A percentile compares a stretch with the other conserved stretches of the same genome.
Evolutionary conservation across 2,329 filamentous ascomycete species (phyloP).

Genomic region (Colletotrichum caudatum): DNA sequence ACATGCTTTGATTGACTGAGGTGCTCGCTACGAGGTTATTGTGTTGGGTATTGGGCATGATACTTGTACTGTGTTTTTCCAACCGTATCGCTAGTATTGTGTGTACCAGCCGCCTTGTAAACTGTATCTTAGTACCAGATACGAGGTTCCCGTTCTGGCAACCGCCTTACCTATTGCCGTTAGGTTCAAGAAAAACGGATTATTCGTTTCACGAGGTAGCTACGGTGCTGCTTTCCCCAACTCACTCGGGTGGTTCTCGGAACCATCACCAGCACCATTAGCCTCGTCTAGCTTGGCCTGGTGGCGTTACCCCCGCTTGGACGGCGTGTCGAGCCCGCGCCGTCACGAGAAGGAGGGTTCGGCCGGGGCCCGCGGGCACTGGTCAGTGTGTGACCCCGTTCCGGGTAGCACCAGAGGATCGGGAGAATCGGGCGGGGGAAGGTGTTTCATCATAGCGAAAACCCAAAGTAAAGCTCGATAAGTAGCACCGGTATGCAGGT

Average conservation of each 20-base stretch:
- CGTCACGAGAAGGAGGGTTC: background rate
- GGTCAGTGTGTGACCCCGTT: background rate
- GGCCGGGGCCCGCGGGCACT: background rate
- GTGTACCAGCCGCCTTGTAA: too few relatives aligned
- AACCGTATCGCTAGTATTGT: too few relatives aligned
- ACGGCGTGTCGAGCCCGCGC: background rate
- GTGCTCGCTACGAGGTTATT: too few relatives aligned
- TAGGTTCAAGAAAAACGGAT: too few relatives aligned
- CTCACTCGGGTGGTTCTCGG: background rate
- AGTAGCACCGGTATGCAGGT: background rate
- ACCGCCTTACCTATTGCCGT: too few relatives aligned
- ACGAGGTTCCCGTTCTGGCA: too few relatives aligned
- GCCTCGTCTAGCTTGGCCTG: background rate
- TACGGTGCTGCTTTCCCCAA: too few relatives aligned
- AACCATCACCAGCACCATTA: background rate
- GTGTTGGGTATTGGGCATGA: too few relatives aligned
- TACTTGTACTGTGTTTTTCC: too few relatives aligned
- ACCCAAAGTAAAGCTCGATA: background rate
- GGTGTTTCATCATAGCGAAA: background rate
- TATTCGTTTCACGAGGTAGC: too few relatives aligned
- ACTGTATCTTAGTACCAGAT: too few relatives aligned
- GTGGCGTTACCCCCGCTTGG: background rate
- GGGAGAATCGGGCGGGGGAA: background rate
- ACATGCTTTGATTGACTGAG: too few relatives aligned
- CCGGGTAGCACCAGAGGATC: background rate